phyloP scores from a whole-genome alignment of 805 yeast genomes.

The Metschnikowia gelsemii region DNA sequence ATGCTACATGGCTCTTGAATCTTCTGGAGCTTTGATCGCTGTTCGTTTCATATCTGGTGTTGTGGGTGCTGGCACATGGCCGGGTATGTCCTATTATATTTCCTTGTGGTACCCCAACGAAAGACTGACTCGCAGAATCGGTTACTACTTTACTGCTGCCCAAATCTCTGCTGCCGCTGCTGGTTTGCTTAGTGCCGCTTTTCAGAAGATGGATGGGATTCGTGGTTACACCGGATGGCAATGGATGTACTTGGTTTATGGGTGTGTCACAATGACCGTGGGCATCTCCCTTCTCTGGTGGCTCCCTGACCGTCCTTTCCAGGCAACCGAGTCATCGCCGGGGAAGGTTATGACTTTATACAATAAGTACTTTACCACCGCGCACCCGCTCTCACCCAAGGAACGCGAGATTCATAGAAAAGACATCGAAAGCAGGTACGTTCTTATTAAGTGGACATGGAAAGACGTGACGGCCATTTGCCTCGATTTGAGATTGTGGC shows the following conservation, averaged over 20 bases:
- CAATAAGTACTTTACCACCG: slow-evolving; percentile 29
- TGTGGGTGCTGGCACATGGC: slow-evolving; percentile 88
- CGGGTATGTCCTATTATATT: slow-evolving; percentile 81
- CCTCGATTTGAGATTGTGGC: slow-evolving; percentile 71
- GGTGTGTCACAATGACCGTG: slow-evolving; percentile 60
- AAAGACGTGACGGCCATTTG: slow-evolving; percentile 55
- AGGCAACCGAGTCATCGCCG: slow-evolving; percentile 11
- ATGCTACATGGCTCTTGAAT: slow-evolving; percentile 64
- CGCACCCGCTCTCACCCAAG: slow-evolving; percentile 50
- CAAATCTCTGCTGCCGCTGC: slow-evolving; percentile 89
- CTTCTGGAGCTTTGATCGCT: slow-evolving; percentile 63
- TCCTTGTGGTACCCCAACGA: slow-evolving; percentile 84
- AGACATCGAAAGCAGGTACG: slow-evolving; percentile 59
- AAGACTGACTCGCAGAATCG: slow-evolving; percentile 73
- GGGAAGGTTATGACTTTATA: slow-evolving; percentile 23
- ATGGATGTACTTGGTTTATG: slow-evolving; percentile 81
- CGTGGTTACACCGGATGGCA: slow-evolving; percentile 80
- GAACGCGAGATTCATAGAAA: slow-evolving; percentile 56
- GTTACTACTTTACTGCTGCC: slow-evolving; percentile 89
- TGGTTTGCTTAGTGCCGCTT: slow-evolving; percentile 83
- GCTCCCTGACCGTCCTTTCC: slow-evolving; percentile 77
- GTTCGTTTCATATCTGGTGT: slow-evolving; percentile 70
- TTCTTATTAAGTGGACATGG: slow-evolving; percentile 53
- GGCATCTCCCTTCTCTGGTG: slow-evolving; percentile 74
- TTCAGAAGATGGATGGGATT: slow-evolving; percentile 74